These are phyloP conservation scores for Diaporthe longicolla DNA, from an alignment of 2,329 filamentous ascomycete genomes.

Conservation along the genomic window DNA sequence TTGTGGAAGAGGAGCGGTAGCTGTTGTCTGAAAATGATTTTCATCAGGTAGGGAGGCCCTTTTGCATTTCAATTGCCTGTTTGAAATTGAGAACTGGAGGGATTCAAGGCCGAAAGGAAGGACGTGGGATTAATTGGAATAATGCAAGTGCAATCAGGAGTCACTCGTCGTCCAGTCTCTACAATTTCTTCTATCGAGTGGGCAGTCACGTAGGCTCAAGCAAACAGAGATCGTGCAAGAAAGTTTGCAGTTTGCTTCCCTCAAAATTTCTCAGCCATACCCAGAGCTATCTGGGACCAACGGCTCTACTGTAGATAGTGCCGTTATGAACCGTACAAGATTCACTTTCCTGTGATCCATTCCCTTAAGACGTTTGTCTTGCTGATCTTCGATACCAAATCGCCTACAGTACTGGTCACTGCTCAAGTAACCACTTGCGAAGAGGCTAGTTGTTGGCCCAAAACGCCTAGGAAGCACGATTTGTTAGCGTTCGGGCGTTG, in stretches of 20 bases:
- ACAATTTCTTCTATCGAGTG: neutral
- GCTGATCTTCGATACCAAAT: neutral
- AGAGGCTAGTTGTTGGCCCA: neutral
- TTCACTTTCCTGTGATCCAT: neutral
- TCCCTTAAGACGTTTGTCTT: neutral
- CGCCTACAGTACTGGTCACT: neutral
- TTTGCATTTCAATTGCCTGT: neutral
- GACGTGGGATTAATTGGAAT: neutral
- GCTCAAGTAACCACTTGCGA: too few species aligned
- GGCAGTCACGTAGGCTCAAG: neutral
- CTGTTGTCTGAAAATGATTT: neutral
- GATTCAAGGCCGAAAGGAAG: too few species aligned
- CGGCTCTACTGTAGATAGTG: neutral
- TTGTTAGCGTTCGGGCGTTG: neutral
- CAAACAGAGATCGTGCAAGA: neutral
- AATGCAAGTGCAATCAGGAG: neutral
- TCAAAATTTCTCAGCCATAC: neutral
- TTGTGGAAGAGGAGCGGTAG: neutral
- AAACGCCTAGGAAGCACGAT: neutral
- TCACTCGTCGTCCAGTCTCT: neutral
- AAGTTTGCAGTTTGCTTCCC: neutral
- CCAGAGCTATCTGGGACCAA: neutral
- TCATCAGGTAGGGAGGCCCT: neutral
- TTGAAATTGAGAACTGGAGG: neutral
- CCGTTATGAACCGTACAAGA: neutral